Conservation (phyloP, 179 eudicot genomes). For the Carnegiea gigantea region DNA sequence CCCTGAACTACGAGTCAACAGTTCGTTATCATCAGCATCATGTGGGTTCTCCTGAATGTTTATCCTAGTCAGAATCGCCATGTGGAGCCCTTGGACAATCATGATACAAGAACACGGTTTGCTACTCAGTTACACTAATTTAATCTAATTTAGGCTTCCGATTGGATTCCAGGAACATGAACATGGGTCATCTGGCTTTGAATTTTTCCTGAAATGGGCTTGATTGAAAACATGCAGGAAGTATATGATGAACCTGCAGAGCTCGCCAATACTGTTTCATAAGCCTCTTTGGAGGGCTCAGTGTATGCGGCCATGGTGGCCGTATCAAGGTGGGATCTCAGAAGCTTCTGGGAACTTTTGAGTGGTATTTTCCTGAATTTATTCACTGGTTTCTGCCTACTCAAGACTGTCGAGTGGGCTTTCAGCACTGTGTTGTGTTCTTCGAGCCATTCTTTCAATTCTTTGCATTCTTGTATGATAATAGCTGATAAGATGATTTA, state of each 20-base stretch:
- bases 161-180: neutral
- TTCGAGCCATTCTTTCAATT: conserved; percentile 7
- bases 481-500: neutral
- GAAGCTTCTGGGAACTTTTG: neutral
- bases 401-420: neutral
- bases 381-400: neutral
- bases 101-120: neutral
- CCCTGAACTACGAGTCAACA: conserved; percentile 38
- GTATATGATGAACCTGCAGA: neutral
- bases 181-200: neutral
- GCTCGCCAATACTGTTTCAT: conserved; percentile 7
- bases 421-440: neutral
- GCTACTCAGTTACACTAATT: neutral
- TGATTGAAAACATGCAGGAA: neutral
- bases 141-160: neutral
- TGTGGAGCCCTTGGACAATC: neutral
- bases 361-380: neutral
- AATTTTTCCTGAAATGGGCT: neutral
- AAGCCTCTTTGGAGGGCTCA: neutral
- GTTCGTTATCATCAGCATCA: conserved; percentile 21
- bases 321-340: neutral
- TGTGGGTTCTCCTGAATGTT: conserved; percentile 32
- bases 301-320: neutral
- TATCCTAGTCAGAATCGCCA: neutral
- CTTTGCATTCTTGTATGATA: conserved; percentile 4